Conservation (phyloP, 495 filamentous ascomycete species). For the Oleoguttula mirabilis region DNA sequence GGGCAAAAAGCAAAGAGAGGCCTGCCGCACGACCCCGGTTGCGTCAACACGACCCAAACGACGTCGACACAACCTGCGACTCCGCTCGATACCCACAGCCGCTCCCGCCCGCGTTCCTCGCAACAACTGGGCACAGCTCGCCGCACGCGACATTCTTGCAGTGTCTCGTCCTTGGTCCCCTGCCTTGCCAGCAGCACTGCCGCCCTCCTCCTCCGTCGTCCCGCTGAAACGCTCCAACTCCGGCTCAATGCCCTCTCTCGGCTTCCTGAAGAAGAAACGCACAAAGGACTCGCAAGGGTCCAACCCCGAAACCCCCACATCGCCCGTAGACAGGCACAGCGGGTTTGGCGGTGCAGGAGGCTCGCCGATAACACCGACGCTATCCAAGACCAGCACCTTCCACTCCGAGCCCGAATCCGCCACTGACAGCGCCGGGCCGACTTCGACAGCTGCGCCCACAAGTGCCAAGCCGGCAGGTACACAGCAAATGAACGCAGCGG, state of each 20-base stretch:
- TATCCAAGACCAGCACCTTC: conserved; percentile 11
- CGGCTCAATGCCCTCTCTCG: conserved; percentile 56
- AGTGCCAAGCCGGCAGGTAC: conserved; percentile 6
- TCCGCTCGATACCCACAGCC: not conserved
- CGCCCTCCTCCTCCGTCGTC: not conserved
- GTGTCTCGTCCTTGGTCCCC: not conserved
- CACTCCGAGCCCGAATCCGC: conserved; percentile 32
- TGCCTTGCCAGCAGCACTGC: not conserved
- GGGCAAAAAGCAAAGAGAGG: no score
- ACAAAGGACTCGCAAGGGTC: conserved; percentile 57
- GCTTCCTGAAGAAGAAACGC: conserved; percentile 94
- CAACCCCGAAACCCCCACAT: conserved; percentile 22
- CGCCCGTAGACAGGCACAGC: conserved; percentile 8
- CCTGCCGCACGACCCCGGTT: not conserved
- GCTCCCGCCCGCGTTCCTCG: not conserved
- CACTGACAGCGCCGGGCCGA: conserved; percentile 42
- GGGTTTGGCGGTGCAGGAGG: not conserved
- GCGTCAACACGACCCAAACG: not conserved
- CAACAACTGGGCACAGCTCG: no score
- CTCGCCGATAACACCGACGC: conserved; percentile 7
- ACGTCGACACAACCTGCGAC: not conserved
- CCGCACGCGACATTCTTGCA: no score
- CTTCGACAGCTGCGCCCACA: conserved; percentile 15
- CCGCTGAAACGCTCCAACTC: conserved; percentile 5
- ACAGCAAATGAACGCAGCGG: conserved; percentile 20